Percentiles rank a stretch among this genome's conserved stretches.
Evolutionary conservation across 208 protist species (phyloP).

Genomic region (Plasmodiophora brassicae): DNA sequence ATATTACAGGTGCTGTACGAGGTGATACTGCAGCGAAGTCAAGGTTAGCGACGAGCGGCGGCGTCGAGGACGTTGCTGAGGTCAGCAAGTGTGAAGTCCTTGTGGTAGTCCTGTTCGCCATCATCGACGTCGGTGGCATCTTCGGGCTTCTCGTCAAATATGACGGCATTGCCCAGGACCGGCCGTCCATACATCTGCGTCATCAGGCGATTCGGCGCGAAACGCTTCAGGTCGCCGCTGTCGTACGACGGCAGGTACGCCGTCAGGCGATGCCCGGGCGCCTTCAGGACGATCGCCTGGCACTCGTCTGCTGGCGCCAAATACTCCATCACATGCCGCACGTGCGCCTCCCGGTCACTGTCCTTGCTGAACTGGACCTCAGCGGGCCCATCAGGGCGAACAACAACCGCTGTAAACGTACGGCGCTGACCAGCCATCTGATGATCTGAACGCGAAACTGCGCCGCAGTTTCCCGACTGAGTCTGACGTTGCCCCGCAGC

Average conservation of each 20-base stretch:
- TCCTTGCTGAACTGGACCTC: not conserved
- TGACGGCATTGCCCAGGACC: conserved; percentile 8
- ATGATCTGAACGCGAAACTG: too few relatives aligned
- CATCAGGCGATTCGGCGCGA: not conserved
- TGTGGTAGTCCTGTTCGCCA: conserved; percentile 24
- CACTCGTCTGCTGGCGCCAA: not conserved
- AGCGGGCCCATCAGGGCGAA: not conserved
- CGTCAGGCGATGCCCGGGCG: not conserved
- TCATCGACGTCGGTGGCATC: not conserved
- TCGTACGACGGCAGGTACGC: not conserved
- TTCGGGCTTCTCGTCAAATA: conserved; percentile 17
- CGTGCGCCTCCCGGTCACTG: not conserved
- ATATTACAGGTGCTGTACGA: too few relatives aligned
- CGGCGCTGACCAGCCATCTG: too few relatives aligned
- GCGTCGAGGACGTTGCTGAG: not conserved
- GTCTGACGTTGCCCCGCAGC: too few relatives aligned
- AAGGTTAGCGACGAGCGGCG: too few relatives aligned
- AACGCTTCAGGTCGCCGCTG: not conserved
- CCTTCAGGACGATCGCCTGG: not conserved
- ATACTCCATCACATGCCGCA: not conserved
- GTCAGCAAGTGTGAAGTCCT: not conserved
- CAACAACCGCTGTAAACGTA: not conserved
- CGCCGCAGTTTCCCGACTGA: too few relatives aligned
- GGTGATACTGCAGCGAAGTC: too few relatives aligned
- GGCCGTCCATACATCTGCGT: not conserved